A percentile compares a stretch with the other conserved stretches of the same genome.
Conservation (phyloP, 2,329 filamentous ascomycete species). For the Scedosporium apiospermum region DNA sequence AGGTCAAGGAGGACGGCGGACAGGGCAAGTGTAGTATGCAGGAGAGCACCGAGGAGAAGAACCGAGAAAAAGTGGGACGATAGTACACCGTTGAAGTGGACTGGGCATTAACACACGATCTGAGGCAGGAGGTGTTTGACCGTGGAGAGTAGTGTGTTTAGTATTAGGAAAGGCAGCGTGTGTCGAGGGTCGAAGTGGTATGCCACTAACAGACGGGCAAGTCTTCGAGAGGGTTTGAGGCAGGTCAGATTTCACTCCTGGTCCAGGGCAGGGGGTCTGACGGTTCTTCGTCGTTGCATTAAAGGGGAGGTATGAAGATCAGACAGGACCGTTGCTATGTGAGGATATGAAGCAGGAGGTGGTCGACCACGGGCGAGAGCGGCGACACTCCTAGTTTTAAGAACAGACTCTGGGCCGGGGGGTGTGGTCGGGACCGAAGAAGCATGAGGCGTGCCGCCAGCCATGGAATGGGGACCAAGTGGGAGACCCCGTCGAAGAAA, state of each 20-base stretch:
- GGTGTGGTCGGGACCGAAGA: background rate
- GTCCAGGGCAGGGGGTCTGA: background rate
- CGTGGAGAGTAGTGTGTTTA: background rate
- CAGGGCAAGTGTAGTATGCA: background rate
- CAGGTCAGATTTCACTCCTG: background rate
- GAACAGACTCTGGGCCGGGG: background rate
- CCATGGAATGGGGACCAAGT: no score
- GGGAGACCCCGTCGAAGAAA: no score
- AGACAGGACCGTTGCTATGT: background rate
- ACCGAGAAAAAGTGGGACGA: background rate
- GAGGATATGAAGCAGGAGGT: slow-evolving; percentile 6
- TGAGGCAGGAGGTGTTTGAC: slow-evolving; percentile 5
- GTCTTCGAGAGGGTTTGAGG: background rate
- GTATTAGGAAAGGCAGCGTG: background rate
- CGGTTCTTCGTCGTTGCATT: slow-evolving; percentile 1
- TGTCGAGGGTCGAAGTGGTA: background rate
- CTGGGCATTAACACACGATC: background rate
- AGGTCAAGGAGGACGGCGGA: background rate
- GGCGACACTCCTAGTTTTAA: slow-evolving; percentile 8
- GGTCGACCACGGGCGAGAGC: slow-evolving; percentile 1
- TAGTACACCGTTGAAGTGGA: background rate
- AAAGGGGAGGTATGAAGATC: slow-evolving; percentile 4
- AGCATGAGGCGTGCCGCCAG: background rate
- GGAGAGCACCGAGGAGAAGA: background rate
- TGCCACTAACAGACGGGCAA: background rate